Evolutionary conservation across 345 rosid genomes (phyloP), one percentile per base, ranked within the genome.

Genomic region (Arabis hirsuta): DNA sequence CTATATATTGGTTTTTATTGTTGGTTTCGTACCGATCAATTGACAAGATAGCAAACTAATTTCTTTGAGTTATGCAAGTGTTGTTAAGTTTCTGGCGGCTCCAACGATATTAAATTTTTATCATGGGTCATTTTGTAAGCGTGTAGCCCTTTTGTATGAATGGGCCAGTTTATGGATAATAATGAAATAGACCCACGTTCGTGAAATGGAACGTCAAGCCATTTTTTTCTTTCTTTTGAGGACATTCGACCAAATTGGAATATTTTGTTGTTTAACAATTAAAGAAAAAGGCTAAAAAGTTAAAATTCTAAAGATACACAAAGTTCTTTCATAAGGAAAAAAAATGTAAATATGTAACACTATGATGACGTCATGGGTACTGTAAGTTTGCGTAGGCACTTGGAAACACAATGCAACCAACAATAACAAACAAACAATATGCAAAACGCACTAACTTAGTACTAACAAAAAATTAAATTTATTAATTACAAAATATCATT

Each of bases 311-410:
- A 29, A 7, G 6, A 34, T 34, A 34, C 38, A 34, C 6, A 2
- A 22, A 34, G 8, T 34, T 34, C 38, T 34, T 6, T 34, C 38
- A 7, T 6, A 34, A 34, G 9, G 7, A 34, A 34, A 34, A 34
- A 34, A 34, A 34, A 7, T 34, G 38, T 34, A 34, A 6, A 5
- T 29, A 29, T 46, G 13, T 22, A 54, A 36, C 42, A 36, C 4
- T 22, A 65, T 55, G 71, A 12, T 72, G 65, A 29, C 62, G 62
- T 54, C 72, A 67, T 55, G 52, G 8, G 12, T 55, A 38, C 20
- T 20, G 64, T 64, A 36, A 45, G 71, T 57, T 73, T 64, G 53
- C 38, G 56, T 39, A 55, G 57, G 22, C 55, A 64, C 41, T 36
- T 36, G 66, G 38, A 6, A 34, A 2, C 38, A 34, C 38, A 9